Evolutionary conservation across 2,329 filamentous ascomycete genomes (phyloP), one percentile per base, ranked within the genome.

Genomic region (Epichloe gansuensis): DNA sequence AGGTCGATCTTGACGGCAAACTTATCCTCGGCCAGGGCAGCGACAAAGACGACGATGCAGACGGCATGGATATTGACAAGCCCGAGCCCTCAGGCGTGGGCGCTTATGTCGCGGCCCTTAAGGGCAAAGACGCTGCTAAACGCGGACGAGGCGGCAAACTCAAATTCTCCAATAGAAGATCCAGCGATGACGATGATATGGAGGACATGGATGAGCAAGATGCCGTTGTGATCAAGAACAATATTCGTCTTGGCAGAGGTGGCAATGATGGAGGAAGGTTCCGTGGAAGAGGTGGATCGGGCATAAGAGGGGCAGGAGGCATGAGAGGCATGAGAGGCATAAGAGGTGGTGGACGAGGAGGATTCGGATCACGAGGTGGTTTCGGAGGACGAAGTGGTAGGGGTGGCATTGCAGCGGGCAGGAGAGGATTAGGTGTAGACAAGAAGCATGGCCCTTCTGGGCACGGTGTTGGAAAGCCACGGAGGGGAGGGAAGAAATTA

Each of bases 1-100:
- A 81, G 73, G 75, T 75, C 13, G 82, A 93, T 61, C 67, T 84
- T 47, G 87, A 94, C 64, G 88, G 88, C 55, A 93, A 90, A 70
- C 77, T 94, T 42, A 78, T 94, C 57, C 75, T 94, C 50, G 84
- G 82, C 59, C 74, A 76, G 59, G 76, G 77, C 47, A 68, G 68
- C 46, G 71, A 76, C 43, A 73, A 71, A 12, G 73, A 73, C 21
- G 45, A 71, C 51, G 69, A 70, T 42, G 71, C 70, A 53, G 73
- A 74, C 23, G 78, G 77, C 59, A 85, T 84, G 77, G 77, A 79
- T 35, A 68, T 87, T 60, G 84, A 89, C 59, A 70, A 74, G 48
- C 73, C 78, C 21, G 68, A 82, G 59, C 80, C 85, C 55, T 70
- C 64, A 23, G 82, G 82, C 12, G 80, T 87, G 4, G 77, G 77